Percentiles rank a stretch among this genome's conserved stretches.
phyloP scores from a whole-genome alignment of 2,329 filamentous ascomycete genomes.

The Paraconiothyrium sp. region DNA sequence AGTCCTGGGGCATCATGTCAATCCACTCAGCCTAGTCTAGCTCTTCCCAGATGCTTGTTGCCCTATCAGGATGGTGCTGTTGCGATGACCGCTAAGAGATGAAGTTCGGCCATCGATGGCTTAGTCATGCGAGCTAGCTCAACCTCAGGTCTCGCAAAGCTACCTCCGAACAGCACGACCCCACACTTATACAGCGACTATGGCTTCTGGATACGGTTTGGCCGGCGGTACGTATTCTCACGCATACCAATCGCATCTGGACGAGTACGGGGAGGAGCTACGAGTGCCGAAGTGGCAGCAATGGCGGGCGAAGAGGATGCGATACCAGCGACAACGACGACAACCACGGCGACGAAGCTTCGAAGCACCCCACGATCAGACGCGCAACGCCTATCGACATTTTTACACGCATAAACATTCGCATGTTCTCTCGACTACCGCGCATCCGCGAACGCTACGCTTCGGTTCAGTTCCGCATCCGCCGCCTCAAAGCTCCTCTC shows the following conservation, averaged over 20 bases:
- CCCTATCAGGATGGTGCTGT: not conserved
- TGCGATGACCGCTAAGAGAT: not conserved
- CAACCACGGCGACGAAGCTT: conserved; percentile 8
- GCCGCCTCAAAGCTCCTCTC: not conserved
- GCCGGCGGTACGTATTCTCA: conserved; percentile 71
- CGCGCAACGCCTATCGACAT: not conserved
- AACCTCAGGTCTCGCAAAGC: conserved; percentile 32
- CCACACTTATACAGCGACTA: conserved; percentile 55
- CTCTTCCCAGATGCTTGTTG: not conserved
- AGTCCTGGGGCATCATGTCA: not conserved
- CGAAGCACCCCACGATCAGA: too few relatives aligned
- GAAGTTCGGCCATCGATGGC: not conserved
- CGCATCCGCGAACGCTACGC: too few relatives aligned
- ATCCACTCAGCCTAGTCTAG: not conserved
- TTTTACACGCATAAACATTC: not conserved
- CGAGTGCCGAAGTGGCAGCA: conserved; percentile 16
- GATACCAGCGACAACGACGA: conserved; percentile 15
- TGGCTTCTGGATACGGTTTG: conserved; percentile 86
- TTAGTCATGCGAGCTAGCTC: conserved; percentile 19
- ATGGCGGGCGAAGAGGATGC: conserved; percentile 21
- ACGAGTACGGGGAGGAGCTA: conserved; percentile 3
- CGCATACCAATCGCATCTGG: not conserved
- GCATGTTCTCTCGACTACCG: too few relatives aligned
- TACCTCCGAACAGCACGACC: conserved; percentile 25
- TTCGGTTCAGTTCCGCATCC: not conserved